Evolutionary conservation across 2,329 filamentous ascomycete genomes (phyloP).

Genomic region (Sporothrix luriei): DNA sequence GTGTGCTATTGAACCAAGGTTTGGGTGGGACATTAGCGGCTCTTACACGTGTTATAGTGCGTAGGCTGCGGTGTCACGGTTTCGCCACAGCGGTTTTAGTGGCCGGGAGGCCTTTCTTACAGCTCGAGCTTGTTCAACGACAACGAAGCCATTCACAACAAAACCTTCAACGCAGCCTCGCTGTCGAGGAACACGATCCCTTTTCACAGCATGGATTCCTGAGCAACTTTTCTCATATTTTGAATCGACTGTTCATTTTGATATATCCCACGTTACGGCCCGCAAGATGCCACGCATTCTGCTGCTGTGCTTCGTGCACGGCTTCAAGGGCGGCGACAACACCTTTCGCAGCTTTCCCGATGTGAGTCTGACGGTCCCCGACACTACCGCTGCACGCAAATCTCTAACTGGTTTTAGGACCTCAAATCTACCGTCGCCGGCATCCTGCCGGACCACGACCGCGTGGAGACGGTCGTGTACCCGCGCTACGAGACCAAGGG

Average conservation of each 20-base stretch:
- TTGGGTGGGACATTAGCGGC: constrained; percentile 8
- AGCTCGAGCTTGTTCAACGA: not conserved
- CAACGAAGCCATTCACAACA: not conserved
- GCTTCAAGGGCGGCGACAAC: constrained; percentile 73
- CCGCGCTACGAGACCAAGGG: constrained; percentile 74
- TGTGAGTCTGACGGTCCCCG: constrained; percentile 49
- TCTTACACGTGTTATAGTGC: not conserved
- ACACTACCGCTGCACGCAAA: no score
- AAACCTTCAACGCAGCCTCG: not conserved
- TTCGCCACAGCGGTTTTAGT: constrained; percentile 17
- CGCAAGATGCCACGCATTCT: constrained; percentile 56
- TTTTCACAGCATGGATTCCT: constrained; percentile 15
- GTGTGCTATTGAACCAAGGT: not conserved
- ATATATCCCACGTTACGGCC: not conserved
- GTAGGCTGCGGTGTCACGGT: not conserved
- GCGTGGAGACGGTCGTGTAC: constrained; percentile 64
- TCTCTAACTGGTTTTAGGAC: constrained; percentile 47
- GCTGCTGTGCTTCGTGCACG: constrained; percentile 73
- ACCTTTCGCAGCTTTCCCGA: constrained; percentile 69
- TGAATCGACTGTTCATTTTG: not conserved
- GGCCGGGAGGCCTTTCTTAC: not conserved
- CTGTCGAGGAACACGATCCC: not conserved
- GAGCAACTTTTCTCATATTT: not conserved
- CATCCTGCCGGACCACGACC: constrained; percentile 27
- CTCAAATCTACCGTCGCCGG: constrained; percentile 38